Conservation (phyloP, 495 filamentous ascomycete genomes). For the Rhizodiscina lignyota region DNA sequence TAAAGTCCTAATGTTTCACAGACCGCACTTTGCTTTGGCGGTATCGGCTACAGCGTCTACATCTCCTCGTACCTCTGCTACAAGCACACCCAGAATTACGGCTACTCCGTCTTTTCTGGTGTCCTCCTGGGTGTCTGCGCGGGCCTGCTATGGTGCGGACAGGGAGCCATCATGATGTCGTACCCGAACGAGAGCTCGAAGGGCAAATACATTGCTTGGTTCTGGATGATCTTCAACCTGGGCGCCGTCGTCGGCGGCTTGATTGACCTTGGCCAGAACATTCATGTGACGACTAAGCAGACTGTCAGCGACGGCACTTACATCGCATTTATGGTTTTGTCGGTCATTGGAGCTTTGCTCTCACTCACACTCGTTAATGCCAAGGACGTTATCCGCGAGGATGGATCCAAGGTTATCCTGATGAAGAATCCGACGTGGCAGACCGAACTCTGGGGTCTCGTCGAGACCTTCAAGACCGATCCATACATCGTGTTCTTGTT, state of each 20-base stretch:
- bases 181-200: slow-evolving; percentile 73
- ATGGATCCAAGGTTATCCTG: slow-evolving; percentile 67
- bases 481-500: slow-evolving; percentile 74
- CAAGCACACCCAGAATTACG: slow-evolving; percentile 51
- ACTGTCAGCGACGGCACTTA: slow-evolving; percentile 75
- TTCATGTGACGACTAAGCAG: slow-evolving; percentile 38
- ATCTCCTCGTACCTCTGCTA: slow-evolving; percentile 62
- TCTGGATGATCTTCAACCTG: slow-evolving; percentile 93
- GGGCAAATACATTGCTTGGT: slow-evolving; percentile 75
- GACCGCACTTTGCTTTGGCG: slow-evolving; percentile 58
- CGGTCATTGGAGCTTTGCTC: slow-evolving; percentile 56
- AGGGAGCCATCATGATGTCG: slow-evolving; percentile 91
- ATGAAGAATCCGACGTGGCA: slow-evolving; percentile 66
- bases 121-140: slow-evolving; percentile 55
- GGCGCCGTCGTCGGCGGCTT: slow-evolving; percentile 82
- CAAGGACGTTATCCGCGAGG: slow-evolving; percentile 57
- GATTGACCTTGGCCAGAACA: slow-evolving; percentile 68
- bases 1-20: too few species aligned
- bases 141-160: slow-evolving; percentile 77
- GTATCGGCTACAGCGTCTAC: slow-evolving; percentile 78
- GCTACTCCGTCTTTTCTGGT: slow-evolving; percentile 41
- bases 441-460: slow-evolving; percentile 63
- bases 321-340: slow-evolving; percentile 77
- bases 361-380: slow-evolving; percentile 61
- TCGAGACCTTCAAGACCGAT: slow-evolving; percentile 51